Evolutionary conservation across 2,329 filamentous ascomycete species (phyloP).

Genomic region (Aspergillus hiratsukae): DNA sequence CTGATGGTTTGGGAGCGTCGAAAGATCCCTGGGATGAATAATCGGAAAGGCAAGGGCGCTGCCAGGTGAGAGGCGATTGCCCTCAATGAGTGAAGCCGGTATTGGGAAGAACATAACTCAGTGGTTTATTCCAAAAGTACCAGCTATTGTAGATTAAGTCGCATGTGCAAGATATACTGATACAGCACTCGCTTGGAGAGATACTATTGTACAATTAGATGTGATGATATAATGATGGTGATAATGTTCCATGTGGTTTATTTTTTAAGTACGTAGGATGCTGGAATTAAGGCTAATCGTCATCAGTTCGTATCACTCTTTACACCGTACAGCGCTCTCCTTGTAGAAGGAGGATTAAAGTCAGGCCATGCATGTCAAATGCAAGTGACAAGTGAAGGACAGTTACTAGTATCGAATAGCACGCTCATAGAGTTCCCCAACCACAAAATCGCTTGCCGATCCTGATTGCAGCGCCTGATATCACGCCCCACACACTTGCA

Average conservation of each 20-base stretch:
- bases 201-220: not conserved
- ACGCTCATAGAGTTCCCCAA: constrained; percentile 31
- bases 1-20: constrained; percentile 93
- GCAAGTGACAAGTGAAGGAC: not conserved
- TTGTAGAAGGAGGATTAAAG: not conserved
- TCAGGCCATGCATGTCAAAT: not conserved
- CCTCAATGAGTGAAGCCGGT: not conserved
- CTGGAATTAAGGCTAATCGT: not conserved
- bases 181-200: not conserved
- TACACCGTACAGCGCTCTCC: not conserved
- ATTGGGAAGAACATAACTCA: not conserved
- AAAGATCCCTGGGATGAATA: constrained; percentile 41
- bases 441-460: constrained; percentile 38
- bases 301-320: not conserved
- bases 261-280: too few species aligned
- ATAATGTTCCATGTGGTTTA: not conserved
- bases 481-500: constrained; percentile 34
- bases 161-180: not conserved
- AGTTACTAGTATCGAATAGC: too few species aligned
- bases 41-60: constrained; percentile 36
- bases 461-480: constrained; percentile 34
- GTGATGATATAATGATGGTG: not conserved
- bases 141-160: not conserved
- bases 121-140: not conserved
- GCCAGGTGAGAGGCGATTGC: constrained; percentile 9